Percentiles rank a stretch among this genome's conserved stretches.
These are phyloP conservation scores for Gloeophyllum trabeum DNA, from an alignment of 768 basidiomycete genomes.

Conservation along the genomic window DNA sequence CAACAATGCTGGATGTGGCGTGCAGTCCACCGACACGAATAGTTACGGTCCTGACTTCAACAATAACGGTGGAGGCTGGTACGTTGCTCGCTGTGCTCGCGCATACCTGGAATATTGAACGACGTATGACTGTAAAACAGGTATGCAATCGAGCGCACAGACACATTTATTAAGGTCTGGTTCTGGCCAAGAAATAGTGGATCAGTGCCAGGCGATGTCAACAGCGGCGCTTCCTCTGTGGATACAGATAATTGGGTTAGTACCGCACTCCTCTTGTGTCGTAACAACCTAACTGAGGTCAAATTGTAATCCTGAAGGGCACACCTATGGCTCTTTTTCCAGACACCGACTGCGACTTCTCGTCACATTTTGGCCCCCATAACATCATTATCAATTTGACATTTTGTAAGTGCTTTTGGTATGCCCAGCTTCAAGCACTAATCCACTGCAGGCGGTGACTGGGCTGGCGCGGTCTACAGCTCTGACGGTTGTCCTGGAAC, in stretches of 20 bases:
- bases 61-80: slow-evolving; percentile 12
- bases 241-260: slow-evolving; percentile 43
- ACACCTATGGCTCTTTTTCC: slow-evolving; percentile 21
- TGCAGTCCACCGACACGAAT: slow-evolving; percentile 8
- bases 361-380: slow-evolving; percentile 20
- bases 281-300: too few species aligned
- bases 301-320: slow-evolving; percentile 13
- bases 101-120: too few species aligned
- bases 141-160: slow-evolving; percentile 54
- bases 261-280: neutral
- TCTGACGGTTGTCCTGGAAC: neutral
- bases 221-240: slow-evolving; percentile 25
- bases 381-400: slow-evolving; percentile 23
- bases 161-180: slow-evolving; percentile 51
- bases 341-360: slow-evolving; percentile 24
- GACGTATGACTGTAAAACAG: too few species aligned
- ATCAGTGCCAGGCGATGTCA: slow-evolving; percentile 35
- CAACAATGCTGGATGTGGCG: slow-evolving; percentile 13
- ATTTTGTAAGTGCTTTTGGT: slow-evolving; percentile 1
- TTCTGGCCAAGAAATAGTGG: slow-evolving; percentile 49
- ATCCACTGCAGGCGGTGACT: slow-evolving; percentile 3
- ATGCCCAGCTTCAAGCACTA: too few species aligned
- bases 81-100: too few species aligned
- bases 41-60: slow-evolving; percentile 14
- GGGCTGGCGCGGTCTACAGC: slow-evolving; percentile 3